Base-by-base conservation (phyloP, 164 flowering plant species). In the Vitis rupestris region DNA sequence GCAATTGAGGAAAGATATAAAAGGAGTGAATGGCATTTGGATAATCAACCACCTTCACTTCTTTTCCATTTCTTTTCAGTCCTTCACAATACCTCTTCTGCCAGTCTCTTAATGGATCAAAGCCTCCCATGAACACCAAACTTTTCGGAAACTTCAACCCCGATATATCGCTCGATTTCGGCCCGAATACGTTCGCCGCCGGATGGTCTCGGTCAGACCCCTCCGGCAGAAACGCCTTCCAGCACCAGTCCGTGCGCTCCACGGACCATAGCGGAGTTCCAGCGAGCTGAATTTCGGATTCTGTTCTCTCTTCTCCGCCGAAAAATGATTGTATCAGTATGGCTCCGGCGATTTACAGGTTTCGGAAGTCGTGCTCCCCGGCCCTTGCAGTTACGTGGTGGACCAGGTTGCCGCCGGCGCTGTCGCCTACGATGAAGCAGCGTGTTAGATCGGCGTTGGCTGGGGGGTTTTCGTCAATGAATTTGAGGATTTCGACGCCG, bases 201-300 rank as follows among this genome's bases (percentile, higher is more conserved):
- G 51, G 68, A 52, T 84, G 88, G 59, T 84, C 81, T 11, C 82
- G 61, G 48, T 79, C 61, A n/a, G 70, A 67, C 4, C 84, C 80
- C 23, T 78, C 79, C 9, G 84, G 87, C 67, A 80, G 27, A 48
- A 78, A 80, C 49, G 63, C 69, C 50, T 30, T 78, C 83, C 84
- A 80, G 3, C 9, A 3, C 78, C 74, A 69, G 27, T 80, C 79
- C 10, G 67, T 63, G 1, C 70, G 52, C 5, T 50, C 49, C 29
- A 72, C 10, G 29, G 66, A 14, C n/a, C 80, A 27, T 0, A 73
- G 0, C 8, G 76, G 71, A 3, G 15, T 69, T 11, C 56, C 48
- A 2, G 0, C 49, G 9, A 82, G 61, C 9, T 64, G 61, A 1
- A 50, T 72, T 70, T 84, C 85, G 12, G 83, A 73, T 11, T 78